These are phyloP conservation scores for Strobilomyces confusus DNA, from an alignment of 768 basidiomycete genomes.

Conservation along the genomic window DNA sequence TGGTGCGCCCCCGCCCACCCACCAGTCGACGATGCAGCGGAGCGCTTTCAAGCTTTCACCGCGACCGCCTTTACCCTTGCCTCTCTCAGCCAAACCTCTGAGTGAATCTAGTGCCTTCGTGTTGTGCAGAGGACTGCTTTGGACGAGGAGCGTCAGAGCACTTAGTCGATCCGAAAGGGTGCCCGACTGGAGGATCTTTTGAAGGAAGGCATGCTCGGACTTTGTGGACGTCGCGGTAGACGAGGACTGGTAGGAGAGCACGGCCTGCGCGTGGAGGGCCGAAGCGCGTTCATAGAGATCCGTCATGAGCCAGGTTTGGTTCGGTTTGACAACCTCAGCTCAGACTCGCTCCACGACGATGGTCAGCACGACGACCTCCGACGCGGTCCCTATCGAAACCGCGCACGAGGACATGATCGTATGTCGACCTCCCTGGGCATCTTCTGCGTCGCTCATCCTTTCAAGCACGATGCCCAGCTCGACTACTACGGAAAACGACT, in stretches of 20 bases:
- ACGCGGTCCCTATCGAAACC: constrained; percentile 87
- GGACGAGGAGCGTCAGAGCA: constrained; percentile 84
- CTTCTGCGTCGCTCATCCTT: not conserved
- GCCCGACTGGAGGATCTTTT: constrained; percentile 80
- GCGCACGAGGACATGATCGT: constrained; percentile 99
- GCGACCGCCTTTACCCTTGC: constrained; percentile 82
- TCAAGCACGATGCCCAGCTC: constrained; percentile 93
- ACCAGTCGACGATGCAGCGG: constrained; percentile 94
- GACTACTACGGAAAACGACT: constrained; percentile 98
- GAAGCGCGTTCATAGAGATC: constrained; percentile 43
- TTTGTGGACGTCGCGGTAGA: constrained; percentile 42
- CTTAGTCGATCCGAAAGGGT: constrained; percentile 91
- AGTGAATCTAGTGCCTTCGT: constrained; percentile 73
- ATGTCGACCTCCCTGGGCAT: constrained; percentile 10
- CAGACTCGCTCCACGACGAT: constrained; percentile 2
- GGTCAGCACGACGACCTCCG: constrained; percentile 45
- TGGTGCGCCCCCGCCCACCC: constrained; percentile 92
- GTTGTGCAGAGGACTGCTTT: constrained; percentile 85
- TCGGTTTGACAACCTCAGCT: too few relatives aligned
- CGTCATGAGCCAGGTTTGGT: too few relatives aligned
- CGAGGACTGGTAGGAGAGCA: constrained; percentile 46
- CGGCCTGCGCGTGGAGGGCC: constrained; percentile 42
- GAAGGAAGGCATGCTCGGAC: constrained; percentile 78
- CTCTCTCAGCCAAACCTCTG: constrained; percentile 69
- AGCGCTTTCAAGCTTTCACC: constrained; percentile 90